Evolutionary conservation across 1,284 basidiomycete genomes (phyloP), one percentile per base, ranked within the genome.

Genomic region (Ceratobasidium sp.): DNA sequence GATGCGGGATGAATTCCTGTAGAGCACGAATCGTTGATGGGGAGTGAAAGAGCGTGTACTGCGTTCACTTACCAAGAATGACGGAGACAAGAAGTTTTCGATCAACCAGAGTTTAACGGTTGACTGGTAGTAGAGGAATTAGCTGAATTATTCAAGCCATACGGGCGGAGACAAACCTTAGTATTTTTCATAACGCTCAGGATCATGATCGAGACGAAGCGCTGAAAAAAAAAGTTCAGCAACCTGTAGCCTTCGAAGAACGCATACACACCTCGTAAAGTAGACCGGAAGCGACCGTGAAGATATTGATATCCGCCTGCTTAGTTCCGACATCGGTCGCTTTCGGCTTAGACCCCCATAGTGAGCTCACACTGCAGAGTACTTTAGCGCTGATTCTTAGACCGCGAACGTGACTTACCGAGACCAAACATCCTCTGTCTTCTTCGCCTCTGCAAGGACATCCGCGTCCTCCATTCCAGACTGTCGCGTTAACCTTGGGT

Each of bases 51-150:
- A 11, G 35, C 21, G 35, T 2, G 35, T 21, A 16, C 14, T 41
- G 46, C 16, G 16, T 1, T 26, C 8, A 64, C 88, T 76, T 74
- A 94, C 94, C 74, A 98, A 85, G 88, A 99, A 99, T 0, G 96
- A 95, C 0, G 97, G 97, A 0, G 97, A 98, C 26, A 99, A 86
- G 87, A 98, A 99, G 83, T 99, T 99, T 80, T 98, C 94, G 77
- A 99, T 98, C 82, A 99, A 98, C 97, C 97, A 99, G 82, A 99
- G 99, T 81, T 99, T 99, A 81, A 98, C 96, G 28, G 88, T 91
- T 78, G 90, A 69, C 66, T 69, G 28, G 41, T 35, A 30, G 18
- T 18, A 43, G 16, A 16, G 13, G 44, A 1, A 21, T 58, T 28
- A 58, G 55, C 26, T n/a, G n/a, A 28, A 11, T 58, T 2, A 58